Conservation (phyloP, 2,329 filamentous ascomycete genomes). For the Nigrograna mackinnonii region DNA sequence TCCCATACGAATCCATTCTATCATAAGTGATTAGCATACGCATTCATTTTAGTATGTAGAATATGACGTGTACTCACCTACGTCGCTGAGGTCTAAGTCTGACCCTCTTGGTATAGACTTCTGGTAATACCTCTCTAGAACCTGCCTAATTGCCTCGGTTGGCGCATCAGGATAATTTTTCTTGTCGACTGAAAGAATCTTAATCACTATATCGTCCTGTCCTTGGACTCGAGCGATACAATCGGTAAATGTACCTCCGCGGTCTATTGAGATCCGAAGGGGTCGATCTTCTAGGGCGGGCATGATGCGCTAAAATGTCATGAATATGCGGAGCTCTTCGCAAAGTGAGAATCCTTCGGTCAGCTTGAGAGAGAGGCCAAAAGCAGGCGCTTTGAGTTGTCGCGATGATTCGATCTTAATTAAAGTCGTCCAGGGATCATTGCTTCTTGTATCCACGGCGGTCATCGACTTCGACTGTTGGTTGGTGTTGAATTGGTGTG, state of each 20-base stretch:
- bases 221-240: not conserved
- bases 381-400: too few relatives aligned
- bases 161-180: not conserved
- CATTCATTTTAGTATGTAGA: too few relatives aligned
- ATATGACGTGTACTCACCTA: constrained; percentile 2
- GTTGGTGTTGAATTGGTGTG: too few relatives aligned
- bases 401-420: too few relatives aligned
- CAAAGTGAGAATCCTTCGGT: not conserved
- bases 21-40: not conserved
- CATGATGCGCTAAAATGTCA: not conserved
- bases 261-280: not conserved
- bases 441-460: not conserved
- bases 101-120: not conserved
- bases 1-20: constrained; percentile 26
- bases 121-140: not conserved
- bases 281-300: not conserved
- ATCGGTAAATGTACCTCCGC: not conserved
- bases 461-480: too few relatives aligned
- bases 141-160: not conserved
- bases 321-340: not conserved
- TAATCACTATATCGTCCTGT: not conserved
- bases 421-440: not conserved
- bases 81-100: not conserved
- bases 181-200: not conserved
- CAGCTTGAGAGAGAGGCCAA: too few relatives aligned